Percentiles rank a stretch among this genome's conserved stretches.
Evolutionary conservation across 306 rosid species (phyloP).

Genomic region (Citrullus amarus): DNA sequence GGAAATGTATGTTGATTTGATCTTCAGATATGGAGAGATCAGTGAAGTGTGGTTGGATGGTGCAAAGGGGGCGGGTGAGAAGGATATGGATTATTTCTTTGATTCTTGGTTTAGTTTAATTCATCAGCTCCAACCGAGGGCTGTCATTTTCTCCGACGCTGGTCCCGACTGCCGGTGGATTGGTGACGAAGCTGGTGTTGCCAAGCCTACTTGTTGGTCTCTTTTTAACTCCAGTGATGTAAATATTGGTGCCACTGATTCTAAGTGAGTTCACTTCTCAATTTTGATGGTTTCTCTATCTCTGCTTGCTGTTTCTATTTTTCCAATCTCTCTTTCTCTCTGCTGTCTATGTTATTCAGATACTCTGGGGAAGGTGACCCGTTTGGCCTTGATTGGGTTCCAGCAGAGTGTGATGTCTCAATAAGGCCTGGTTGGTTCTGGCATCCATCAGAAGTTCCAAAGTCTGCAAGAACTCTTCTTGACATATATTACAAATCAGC

Average conservation of each 20-base stretch:
- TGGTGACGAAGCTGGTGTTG: conserved; percentile 62
- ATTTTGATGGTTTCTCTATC: not conserved
- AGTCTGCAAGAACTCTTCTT: conserved; percentile 61
- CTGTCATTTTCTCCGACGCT: conserved; percentile 55
- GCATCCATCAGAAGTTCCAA: conserved; percentile 73
- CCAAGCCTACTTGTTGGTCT: conserved; percentile 81
- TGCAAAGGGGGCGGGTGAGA: conserved; percentile 69
- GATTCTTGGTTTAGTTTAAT: conserved; percentile 58
- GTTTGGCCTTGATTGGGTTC: conserved; percentile 67
- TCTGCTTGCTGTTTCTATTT: not conserved
- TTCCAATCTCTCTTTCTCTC: not conserved
- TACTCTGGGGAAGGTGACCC: conserved; percentile 57
- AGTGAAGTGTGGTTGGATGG: conserved; percentile 69
- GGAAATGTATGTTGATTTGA: conserved; percentile 5
- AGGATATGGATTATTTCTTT: conserved; percentile 66
- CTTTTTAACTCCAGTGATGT: conserved; percentile 39
- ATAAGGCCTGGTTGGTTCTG: conserved; percentile 93
- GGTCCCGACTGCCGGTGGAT: conserved; percentile 92
- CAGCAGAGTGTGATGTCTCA: conserved; percentile 80
- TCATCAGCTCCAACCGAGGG: conserved; percentile 85
- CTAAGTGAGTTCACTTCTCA: conserved; percentile 43
- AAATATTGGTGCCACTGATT: conserved; percentile 29
- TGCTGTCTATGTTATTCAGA: conserved; percentile 21
- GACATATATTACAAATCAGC: conserved; percentile 70
- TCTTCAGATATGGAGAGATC: conserved; percentile 56